Evolutionary conservation across 2,329 filamentous ascomycete genomes (phyloP).

Genomic region (Alternaria consortialis): DNA sequence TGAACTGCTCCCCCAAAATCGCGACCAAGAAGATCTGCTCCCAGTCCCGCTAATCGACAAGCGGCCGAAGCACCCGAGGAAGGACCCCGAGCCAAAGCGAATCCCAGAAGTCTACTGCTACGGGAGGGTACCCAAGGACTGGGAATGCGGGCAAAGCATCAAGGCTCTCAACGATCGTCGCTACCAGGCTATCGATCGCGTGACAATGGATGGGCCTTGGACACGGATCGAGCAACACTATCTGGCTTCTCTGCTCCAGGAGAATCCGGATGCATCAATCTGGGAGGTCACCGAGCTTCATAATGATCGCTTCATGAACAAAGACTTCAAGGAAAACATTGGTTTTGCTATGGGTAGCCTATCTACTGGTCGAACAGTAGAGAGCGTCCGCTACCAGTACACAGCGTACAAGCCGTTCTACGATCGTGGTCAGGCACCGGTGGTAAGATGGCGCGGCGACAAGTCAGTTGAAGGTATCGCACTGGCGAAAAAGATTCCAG

Average conservation of each 20-base stretch:
- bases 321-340: constrained; percentile 16
- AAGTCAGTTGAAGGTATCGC: constrained; percentile 12
- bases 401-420: constrained; percentile 32
- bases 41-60: constrained; percentile 42
- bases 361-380: constrained; percentile 34
- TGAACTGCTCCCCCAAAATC: not conserved
- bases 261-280: constrained; percentile 33
- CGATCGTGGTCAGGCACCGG: constrained; percentile 26
- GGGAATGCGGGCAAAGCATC: constrained; percentile 30
- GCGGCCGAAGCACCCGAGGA: constrained; percentile 23
- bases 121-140: constrained; percentile 33
- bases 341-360: constrained; percentile 18
- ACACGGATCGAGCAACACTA: constrained; percentile 29
- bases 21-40: constrained; percentile 35
- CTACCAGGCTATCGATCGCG: constrained; percentile 34
- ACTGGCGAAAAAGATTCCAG: constrained; percentile 2
- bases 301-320: constrained; percentile 31
- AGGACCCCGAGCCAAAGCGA: constrained; percentile 27
- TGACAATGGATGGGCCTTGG: constrained; percentile 28
- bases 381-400: constrained; percentile 41
- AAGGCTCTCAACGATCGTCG: constrained; percentile 42
- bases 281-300: constrained; percentile 36
- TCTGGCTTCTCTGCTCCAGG: constrained; percentile 23
- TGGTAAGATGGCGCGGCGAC: constrained; percentile 15
- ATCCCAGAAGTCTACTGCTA: constrained; percentile 24